These are phyloP conservation scores for Picea sitchensis DNA, from an alignment of 75 land plant genomes.

Conservation along the genomic window DNA sequence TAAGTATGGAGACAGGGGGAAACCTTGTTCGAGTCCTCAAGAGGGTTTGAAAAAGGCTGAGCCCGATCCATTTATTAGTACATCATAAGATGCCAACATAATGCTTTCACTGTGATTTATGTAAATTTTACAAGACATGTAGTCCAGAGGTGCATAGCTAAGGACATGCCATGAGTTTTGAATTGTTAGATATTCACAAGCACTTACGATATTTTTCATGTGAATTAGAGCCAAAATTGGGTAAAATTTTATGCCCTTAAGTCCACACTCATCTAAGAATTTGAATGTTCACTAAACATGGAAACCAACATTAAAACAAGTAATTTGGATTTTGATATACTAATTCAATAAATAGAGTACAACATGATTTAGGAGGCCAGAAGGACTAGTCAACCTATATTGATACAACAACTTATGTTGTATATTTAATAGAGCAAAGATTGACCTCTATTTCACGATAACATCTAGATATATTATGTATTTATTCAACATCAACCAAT, in stretches of 20 bases:
- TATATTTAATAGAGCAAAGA: background rate
- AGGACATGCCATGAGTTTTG: constrained; percentile 5
- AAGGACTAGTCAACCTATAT: background rate
- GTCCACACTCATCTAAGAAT: too few relatives aligned
- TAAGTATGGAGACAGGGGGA: too few relatives aligned
- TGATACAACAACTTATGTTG: background rate
- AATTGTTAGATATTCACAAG: background rate
- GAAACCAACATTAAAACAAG: background rate
- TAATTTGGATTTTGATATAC: background rate
- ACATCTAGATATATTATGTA: constrained; percentile 22
- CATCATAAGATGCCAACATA: too few relatives aligned
- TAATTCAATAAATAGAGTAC: background rate
- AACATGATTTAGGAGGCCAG: background rate
- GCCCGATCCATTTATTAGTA: too few relatives aligned
- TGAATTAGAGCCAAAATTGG: too few relatives aligned
- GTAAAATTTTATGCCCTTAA: too few relatives aligned
- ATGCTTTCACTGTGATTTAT: constrained; percentile 43
- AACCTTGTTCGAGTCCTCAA: too few relatives aligned
- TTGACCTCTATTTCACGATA: constrained; percentile 25
- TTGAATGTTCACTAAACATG: too few relatives aligned
- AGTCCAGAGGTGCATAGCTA: constrained; percentile 50
- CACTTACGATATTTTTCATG: too few relatives aligned
- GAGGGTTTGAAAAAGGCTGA: too few relatives aligned
- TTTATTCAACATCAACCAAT: constrained; percentile 22
- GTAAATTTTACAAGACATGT: constrained; percentile 64